These are phyloP conservation scores for Rutidosis leptorrhynchoides DNA, from an alignment of 129 eudicot genomes.

Conservation along the genomic window DNA sequence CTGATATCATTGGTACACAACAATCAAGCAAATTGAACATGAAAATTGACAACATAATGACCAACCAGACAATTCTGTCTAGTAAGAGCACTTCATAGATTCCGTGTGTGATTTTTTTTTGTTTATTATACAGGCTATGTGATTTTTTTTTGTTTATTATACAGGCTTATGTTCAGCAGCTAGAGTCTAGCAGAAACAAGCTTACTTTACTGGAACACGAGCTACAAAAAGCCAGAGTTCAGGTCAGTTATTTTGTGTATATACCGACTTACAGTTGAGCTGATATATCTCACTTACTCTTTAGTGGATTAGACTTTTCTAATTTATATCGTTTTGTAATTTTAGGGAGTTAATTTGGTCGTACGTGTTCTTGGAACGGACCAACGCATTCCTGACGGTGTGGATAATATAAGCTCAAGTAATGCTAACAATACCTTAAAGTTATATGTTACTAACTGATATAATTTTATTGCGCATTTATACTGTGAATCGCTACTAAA, in stretches of 20 bases:
- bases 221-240: constrained; percentile 69
- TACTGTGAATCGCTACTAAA: background rate
- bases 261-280: background rate
- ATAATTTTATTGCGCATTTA: background rate
- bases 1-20: background rate
- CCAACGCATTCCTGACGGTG: constrained; percentile 33
- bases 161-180: constrained; percentile 90
- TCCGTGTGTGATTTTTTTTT: background rate
- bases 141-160: constrained; percentile 14
- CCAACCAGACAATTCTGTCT: background rate
- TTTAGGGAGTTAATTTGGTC: constrained; percentile 53
- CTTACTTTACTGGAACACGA: constrained; percentile 78
- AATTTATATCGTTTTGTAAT: constrained; percentile 5
- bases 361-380: constrained; percentile 61
- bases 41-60: background rate
- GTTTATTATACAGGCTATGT: constrained; percentile 54
- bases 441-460: background rate
- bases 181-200: constrained; percentile 73
- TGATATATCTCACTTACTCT: background rate
- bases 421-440: background rate
- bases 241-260: constrained; percentile 28
- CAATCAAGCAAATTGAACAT: background rate
- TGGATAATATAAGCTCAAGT: constrained; percentile 62
- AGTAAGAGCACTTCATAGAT: background rate
- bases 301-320: no score